These are phyloP conservation scores for Metrosideros polymorpha DNA, from an alignment of 441 rosid species.

Conservation along the genomic window DNA sequence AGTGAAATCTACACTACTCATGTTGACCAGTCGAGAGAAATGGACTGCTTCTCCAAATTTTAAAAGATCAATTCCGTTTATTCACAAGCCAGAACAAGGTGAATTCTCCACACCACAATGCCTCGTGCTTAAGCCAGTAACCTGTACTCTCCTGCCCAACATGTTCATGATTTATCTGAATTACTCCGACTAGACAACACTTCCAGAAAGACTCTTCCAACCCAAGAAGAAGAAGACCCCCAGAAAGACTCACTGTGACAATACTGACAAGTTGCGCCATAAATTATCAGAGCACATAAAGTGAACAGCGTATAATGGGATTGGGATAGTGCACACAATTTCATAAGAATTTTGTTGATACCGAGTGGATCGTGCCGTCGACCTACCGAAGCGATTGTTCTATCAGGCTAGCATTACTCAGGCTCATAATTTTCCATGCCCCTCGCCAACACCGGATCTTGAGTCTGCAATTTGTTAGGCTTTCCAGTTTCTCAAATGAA, in stretches of 20 bases:
- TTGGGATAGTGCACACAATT: neutral
- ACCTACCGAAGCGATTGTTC: neutral
- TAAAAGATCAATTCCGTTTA: neutral
- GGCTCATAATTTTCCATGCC: neutral
- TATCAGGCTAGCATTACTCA: neutral
- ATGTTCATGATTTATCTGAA: neutral
- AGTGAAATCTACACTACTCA: neutral
- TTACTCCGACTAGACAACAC: neutral
- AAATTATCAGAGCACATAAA: neutral
- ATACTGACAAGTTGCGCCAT: neutral
- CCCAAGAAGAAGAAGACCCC: neutral
- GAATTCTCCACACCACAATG: neutral
- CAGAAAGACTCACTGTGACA: rapidly evolving
- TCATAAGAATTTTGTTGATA: neutral
- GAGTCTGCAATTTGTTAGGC: neutral
- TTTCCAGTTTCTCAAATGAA: neutral
- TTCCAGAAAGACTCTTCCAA: neutral
- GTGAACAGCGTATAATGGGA: rapidly evolving
- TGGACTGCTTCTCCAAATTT: neutral
- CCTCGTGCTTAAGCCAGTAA: neutral
- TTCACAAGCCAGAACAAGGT: neutral
- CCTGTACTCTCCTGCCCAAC: neutral
- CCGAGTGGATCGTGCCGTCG: neutral
- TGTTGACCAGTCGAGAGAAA: neutral
- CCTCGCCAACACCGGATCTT: neutral